Conservation (phyloP, 768 basidiomycete species). For the Suillus discolor region DNA sequence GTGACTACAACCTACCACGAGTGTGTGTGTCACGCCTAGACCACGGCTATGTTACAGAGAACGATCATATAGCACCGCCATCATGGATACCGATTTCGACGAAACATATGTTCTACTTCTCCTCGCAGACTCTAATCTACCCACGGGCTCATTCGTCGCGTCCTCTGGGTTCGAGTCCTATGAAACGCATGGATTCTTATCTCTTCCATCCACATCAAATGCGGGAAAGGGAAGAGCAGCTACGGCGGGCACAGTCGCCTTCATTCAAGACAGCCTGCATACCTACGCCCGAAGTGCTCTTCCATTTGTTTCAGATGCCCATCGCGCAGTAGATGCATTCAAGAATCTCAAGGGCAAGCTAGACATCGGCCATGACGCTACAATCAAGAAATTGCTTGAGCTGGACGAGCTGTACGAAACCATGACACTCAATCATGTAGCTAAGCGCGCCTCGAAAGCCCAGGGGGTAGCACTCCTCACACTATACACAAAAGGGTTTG, state of each 20-base stretch:
- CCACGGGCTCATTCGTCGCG: slow-evolving; percentile 96
- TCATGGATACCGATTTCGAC: slow-evolving; percentile 39
- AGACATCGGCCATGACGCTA: slow-evolving; percentile 6
- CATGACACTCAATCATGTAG: slow-evolving; percentile 89
- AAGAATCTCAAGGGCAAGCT: slow-evolving; percentile 12
- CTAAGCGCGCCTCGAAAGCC: slow-evolving; percentile 82
- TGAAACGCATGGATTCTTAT: slow-evolving; percentile 78
- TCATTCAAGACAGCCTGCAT: slow-evolving; percentile 71
- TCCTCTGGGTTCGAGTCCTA: slow-evolving; percentile 93
- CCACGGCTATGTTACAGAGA: background rate
- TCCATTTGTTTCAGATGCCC: slow-evolving; percentile 78
- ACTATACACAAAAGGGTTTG: slow-evolving; percentile 82
- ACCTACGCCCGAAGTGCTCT: slow-evolving; percentile 79
- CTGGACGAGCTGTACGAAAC: slow-evolving; percentile 82
- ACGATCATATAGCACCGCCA: background rate
- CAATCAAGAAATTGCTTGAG: slow-evolving; percentile 35
- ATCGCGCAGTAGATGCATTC: slow-evolving; percentile 39
- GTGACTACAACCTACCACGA: background rate
- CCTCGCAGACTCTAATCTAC: slow-evolving; percentile 90
- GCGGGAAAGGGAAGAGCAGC: slow-evolving; percentile 19
- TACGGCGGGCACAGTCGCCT: slow-evolving; percentile 46
- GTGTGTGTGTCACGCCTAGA: slow-evolving; percentile 1
- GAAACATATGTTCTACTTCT: slow-evolving; percentile 77
- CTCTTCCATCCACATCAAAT: slow-evolving; percentile 28
- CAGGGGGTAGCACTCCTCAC: slow-evolving; percentile 94